Evolutionary conservation across 2,329 filamentous ascomycete species (phyloP), one percentile per base, ranked within the genome.

Genomic region (Furcasterigmium sp.): DNA sequence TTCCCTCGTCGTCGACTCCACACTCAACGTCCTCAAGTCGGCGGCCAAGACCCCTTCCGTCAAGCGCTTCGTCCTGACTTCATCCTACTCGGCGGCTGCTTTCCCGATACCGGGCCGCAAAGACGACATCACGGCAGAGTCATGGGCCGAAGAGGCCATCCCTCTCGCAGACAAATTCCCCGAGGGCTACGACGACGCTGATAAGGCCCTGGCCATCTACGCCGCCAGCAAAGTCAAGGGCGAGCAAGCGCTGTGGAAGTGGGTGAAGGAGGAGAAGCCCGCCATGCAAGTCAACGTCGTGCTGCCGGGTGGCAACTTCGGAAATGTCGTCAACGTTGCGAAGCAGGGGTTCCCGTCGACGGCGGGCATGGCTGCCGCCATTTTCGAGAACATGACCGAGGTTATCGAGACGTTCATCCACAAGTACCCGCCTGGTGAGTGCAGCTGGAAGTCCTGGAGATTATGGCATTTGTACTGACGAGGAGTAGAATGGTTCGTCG

Each of bases 401-500:
- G n/a, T n/a, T n/a, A 7, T 32, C 29, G 29, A 11, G 14, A 13
- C 29, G 17, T 32, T 32, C 29, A n/a, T n/a, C n/a, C n/a, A n/a
- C n/a, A n/a, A n/a, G n/a, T n/a, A n/a, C n/a, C n/a, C n/a, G n/a
- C n/a, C n/a, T n/a, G n/a, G n/a, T n/a, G n/a, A 35, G 32, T 14
- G n/a, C n/a, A 17, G 9, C 32, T 15, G 14, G 7, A 11, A 3
- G 3, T 8, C 29, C 5, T 32, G 3, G 14, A 7, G 8, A 28
- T 32, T 32, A 7, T 13, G 3, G 29, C 10, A 32, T n/a, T 5
- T 3, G n/a, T 35, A 18, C 15, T 18, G 3, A 19, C n/a, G 5
- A 20, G 9, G 7, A 9, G 39, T 23, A 77, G 68, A 62, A 54
- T 63, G 69, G 54, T 68, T 57, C 51, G 58, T 76, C 19, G 61